Percentiles rank a stretch among this genome's conserved stretches.
phyloP scores from a whole-genome alignment of 2,329 filamentous ascomycete genomes.

The Colletotrichum sp. region DNA sequence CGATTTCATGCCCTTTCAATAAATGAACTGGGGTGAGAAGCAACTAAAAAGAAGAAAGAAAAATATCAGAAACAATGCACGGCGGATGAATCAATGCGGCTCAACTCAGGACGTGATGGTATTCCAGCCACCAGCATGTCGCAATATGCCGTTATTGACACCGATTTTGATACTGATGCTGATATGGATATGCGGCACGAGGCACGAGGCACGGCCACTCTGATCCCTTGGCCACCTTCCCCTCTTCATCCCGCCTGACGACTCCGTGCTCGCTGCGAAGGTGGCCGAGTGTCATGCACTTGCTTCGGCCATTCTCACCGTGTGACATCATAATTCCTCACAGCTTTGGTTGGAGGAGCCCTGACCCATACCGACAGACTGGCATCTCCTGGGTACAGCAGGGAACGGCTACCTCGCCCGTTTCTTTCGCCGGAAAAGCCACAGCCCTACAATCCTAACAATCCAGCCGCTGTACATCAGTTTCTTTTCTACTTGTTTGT shows the following conservation, averaged over 20 bases:
- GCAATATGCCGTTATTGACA: background rate
- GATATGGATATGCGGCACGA: background rate
- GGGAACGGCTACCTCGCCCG: constrained; percentile 1
- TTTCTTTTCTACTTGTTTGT: background rate
- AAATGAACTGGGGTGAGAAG: background rate
- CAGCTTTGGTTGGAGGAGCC: background rate
- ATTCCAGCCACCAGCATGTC: background rate
- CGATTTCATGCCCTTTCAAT: background rate
- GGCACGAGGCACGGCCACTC: background rate
- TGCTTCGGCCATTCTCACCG: background rate
- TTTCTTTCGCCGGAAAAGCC: background rate
- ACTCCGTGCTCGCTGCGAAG: background rate
- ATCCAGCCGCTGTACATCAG: background rate
- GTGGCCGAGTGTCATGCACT: background rate
- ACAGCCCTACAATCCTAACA: background rate
- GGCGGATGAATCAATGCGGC: background rate
- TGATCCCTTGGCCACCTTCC: background rate
- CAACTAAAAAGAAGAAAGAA: background rate
- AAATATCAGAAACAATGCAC: background rate
- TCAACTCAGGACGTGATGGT: background rate
- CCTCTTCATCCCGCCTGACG: background rate
- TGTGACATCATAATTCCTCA: background rate
- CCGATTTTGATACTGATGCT: background rate
- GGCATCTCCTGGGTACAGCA: background rate
- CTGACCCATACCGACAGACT: background rate